Evolutionary conservation across 257 asterid genomes (phyloP).

Genomic region (Salvia rosmarinus): DNA sequence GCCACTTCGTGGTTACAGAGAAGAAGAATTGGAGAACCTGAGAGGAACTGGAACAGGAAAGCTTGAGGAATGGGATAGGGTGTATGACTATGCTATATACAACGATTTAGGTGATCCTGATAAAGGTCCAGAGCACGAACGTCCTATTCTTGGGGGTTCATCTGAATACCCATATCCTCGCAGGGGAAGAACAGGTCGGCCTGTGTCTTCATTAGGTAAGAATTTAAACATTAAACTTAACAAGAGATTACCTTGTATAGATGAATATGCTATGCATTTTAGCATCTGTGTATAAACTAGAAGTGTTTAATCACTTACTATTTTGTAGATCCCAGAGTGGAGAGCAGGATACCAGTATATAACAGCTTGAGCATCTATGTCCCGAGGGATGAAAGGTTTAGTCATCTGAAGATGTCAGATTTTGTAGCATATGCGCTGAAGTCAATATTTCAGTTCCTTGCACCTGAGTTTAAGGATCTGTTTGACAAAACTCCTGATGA

Average conservation of each 20-base stretch:
- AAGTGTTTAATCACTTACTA: background rate
- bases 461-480: slow-evolving; percentile 64
- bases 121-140: slow-evolving; percentile 51
- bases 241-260: background rate
- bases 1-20: slow-evolving; percentile 56
- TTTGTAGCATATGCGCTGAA: slow-evolving; percentile 69
- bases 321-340: slow-evolving; percentile 59
- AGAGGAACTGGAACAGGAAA: slow-evolving; percentile 71
- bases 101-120: slow-evolving; percentile 81
- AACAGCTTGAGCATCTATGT: slow-evolving; percentile 64
- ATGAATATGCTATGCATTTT: slow-evolving; percentile 8
- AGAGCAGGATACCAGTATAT: slow-evolving; percentile 64
- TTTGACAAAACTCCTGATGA: slow-evolving; percentile 64
- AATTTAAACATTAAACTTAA: slow-evolving; percentile 1
- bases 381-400: slow-evolving; percentile 83
- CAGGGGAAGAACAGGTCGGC: slow-evolving; percentile 77
- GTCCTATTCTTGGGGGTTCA: slow-evolving; percentile 74
- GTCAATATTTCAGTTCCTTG: slow-evolving; percentile 60
- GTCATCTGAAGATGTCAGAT: slow-evolving; percentile 76
- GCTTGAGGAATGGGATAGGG: slow-evolving; percentile 75
- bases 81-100: slow-evolving; percentile 70
- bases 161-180: slow-evolving; percentile 75
- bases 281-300: background rate
- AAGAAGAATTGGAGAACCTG: slow-evolving; percentile 59
- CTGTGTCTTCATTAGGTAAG: slow-evolving; percentile 57